Evolutionary conservation across 805 yeast species (phyloP).

Genomic region (Kluyveromyces dobzhanskii): DNA sequence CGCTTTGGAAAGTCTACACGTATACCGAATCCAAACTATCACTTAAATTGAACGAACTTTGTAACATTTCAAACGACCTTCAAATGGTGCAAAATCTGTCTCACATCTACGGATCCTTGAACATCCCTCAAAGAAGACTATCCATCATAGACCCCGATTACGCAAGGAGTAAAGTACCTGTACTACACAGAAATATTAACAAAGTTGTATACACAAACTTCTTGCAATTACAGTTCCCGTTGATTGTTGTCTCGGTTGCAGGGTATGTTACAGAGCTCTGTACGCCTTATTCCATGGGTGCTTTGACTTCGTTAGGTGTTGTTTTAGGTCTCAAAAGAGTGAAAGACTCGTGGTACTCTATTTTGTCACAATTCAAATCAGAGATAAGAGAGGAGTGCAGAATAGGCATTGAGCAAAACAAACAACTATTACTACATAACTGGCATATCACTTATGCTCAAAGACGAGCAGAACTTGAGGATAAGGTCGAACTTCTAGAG

Average conservation of each 20-base stretch:
- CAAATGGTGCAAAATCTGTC: conserved; percentile 22
- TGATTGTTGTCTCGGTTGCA: conserved; percentile 18
- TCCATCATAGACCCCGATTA: conserved; percentile 10
- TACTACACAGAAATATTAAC: conserved; percentile 20
- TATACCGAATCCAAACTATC: conserved; percentile 25
- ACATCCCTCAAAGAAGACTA: conserved; percentile 13
- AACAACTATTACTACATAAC: conserved; percentile 3
- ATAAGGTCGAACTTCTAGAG: neutral
- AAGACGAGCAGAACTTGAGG: conserved; percentile 2
- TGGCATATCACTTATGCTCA: conserved; percentile 4
- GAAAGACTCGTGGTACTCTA: conserved; percentile 23
- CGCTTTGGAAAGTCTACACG: conserved; percentile 28
- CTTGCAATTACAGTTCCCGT: conserved; percentile 27
- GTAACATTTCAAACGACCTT: conserved; percentile 16
- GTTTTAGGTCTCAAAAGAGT: conserved; percentile 27
- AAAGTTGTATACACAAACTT: conserved; percentile 21
- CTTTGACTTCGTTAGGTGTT: conserved; percentile 26
- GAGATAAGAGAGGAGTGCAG: conserved; percentile 11
- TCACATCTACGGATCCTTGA: conserved; percentile 28
- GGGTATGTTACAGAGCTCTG: conserved; percentile 25
- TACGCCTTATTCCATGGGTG: conserved; percentile 26
- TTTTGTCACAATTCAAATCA: conserved; percentile 9
- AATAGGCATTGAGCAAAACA: conserved; percentile 11
- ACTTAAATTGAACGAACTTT: conserved; percentile 20
- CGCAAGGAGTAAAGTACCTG: conserved; percentile 9